Conservation (phyloP, 305 asterid genomes). For the Solanum hybrid region DNA sequence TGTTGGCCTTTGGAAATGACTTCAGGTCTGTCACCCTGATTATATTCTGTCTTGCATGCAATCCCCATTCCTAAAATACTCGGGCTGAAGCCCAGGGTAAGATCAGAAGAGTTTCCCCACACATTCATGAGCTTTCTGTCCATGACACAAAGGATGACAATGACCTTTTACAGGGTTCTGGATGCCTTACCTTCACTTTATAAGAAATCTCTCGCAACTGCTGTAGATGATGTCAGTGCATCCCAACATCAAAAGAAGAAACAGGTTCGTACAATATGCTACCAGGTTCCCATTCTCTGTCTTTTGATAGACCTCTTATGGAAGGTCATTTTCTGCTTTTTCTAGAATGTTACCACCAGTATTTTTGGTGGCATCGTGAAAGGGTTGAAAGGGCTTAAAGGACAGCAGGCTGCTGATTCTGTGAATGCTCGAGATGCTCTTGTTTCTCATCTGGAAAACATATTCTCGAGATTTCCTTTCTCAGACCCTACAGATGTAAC, state of each 20-base stretch:
- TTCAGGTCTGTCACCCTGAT: conserved; percentile 47
- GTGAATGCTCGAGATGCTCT: conserved; percentile 45
- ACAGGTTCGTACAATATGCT: conserved; percentile 29
- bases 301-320: conserved; percentile 4
- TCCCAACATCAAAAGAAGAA: conserved; percentile 44
- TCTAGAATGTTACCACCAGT: conserved; percentile 48
- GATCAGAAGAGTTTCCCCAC: neutral
- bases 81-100: neutral
- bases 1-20: conserved; percentile 63
- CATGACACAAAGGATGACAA: neutral
- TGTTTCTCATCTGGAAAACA: conserved; percentile 54
- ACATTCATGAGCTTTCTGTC: neutral
- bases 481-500: conserved; percentile 31
- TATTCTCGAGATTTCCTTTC: conserved; percentile 83
- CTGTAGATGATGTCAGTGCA: conserved; percentile 40
- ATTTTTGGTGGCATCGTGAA: conserved; percentile 63
- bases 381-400: conserved; percentile 69
- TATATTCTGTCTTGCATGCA: conserved; percentile 5
- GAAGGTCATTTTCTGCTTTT: conserved; percentile 15
- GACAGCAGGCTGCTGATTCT: conserved; percentile 27
- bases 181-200: conserved; percentile 64
- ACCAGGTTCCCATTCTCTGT: neutral
- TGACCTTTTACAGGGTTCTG: conserved; percentile 33
- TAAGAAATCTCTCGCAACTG: conserved; percentile 59
- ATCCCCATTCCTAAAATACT: neutral